Evolutionary conservation across 257 asterid genomes (phyloP), one percentile per base, ranked within the genome.

Genomic region (Ligustrum vulgare): DNA sequence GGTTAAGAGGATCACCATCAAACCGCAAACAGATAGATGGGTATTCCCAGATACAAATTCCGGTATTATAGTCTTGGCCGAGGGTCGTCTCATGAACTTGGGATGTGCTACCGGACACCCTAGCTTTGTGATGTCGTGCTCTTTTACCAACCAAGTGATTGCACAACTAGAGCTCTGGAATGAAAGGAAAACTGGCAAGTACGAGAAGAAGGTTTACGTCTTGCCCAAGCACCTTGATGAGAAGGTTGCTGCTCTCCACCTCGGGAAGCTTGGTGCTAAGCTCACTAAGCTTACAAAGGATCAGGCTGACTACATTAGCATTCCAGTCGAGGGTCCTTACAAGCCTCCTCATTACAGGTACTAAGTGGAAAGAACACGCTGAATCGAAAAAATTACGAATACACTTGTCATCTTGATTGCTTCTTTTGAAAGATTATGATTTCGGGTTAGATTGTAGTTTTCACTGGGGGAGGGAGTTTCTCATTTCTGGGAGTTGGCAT

Each of bases 291-390:
- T 56, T 20, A 6, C 64, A 2, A 56, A 56, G 64, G 64, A 56
- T 56, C 64, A 56, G 32, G 64, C 64, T n/a, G 64, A 56, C 20
- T 56, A 56, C 64, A 56, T 56, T 56, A 56, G 64, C 28, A 0
- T 56, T 5, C 64, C 64, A 22, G 64, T 56, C 0, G 64, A 56
- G 64, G 64, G 64, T 56, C 64, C 64, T 20, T 56, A 56, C 64
- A 56, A 56, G 31, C 64, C 64, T 56, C 64, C 64, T n/a, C 64
- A 56, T n/a, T 56, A 56, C 64, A 56, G 64, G 64, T 56, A 56
- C 32, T 56, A 56, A 56, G 28, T 10, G 62, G 64, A 18, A 5
- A 18, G 25, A 1, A 6, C 1, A 6, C 4, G 9, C 9, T 54
- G 28, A n/a, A 18, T 54, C 25, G 11, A 43, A 2, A 43, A 13